Conservation (phyloP, 2,329 filamentous ascomycete genomes). For the Aspergillus terreus region DNA sequence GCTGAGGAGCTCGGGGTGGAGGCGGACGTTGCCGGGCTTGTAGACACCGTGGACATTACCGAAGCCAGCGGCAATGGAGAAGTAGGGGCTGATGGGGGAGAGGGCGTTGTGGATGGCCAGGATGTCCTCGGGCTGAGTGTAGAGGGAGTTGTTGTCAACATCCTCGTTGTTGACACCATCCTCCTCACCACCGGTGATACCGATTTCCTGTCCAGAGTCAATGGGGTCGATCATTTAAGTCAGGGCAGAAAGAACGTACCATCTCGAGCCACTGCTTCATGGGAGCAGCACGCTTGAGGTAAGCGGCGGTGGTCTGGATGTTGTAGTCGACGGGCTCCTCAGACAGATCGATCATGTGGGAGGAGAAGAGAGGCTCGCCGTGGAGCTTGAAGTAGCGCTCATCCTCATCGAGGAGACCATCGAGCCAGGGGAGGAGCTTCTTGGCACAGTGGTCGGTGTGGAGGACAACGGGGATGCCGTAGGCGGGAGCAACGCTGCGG, state of each 20-base stretch:
- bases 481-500: slow-evolving; percentile 77
- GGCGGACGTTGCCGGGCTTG: slow-evolving; percentile 95
- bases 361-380: slow-evolving; percentile 89
- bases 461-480: slow-evolving; percentile 86
- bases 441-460: slow-evolving; percentile 99
- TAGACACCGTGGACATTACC: slow-evolving; percentile 99
- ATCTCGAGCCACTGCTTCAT: slow-evolving; percentile 99
- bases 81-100: slow-evolving; percentile 83
- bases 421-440: slow-evolving; percentile 97
- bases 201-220: slow-evolving; percentile 60
- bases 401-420: slow-evolving; percentile 91
- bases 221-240: neutral
- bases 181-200: slow-evolving; percentile 95
- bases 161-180: slow-evolving; percentile 98
- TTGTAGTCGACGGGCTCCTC: slow-evolving; percentile 90
- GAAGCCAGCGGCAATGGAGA: slow-evolving; percentile 97
- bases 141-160: slow-evolving; percentile 93
- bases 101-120: slow-evolving; percentile 86
- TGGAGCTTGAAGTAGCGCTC: slow-evolving; percentile 93
- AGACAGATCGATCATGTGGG: slow-evolving; percentile 97
- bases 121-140: slow-evolving; percentile 97
- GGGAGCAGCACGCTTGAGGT: slow-evolving; percentile 88
- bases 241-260: slow-evolving; percentile 48
- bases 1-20: slow-evolving; percentile 89
- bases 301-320: slow-evolving; percentile 85